phyloP scores from a whole-genome alignment of 768 basidiomycete genomes.

The Porphyrellus cyaneotinctus region DNA sequence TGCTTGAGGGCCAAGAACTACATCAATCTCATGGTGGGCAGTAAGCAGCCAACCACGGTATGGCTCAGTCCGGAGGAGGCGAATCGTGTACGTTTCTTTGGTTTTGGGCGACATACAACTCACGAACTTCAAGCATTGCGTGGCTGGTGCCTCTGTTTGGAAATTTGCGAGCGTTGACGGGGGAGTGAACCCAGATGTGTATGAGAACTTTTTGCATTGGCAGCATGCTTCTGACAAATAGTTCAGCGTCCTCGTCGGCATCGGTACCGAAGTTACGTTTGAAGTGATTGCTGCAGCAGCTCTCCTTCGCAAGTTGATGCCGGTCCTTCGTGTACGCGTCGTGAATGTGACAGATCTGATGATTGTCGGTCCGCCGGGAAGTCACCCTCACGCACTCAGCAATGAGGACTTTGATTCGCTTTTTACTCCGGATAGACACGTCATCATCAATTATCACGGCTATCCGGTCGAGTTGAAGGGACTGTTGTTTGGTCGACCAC shows the following conservation, averaged over 20 bases:
- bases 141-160: conserved; percentile 87
- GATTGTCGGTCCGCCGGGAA: conserved; percentile 65
- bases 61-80: conserved; percentile 78
- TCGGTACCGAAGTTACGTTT: conserved; percentile 85
- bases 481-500: conserved; percentile 53
- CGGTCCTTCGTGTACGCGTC: conserved; percentile 75
- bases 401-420: conserved; percentile 60
- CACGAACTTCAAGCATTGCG: conserved; percentile 56
- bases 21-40: conserved; percentile 84
- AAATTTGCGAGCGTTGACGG: conserved; percentile 73
- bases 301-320: conserved; percentile 64
- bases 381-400: conserved; percentile 72
- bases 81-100: conserved; percentile 41
- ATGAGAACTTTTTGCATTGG: conserved; percentile 16
- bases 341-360: conserved; percentile 90
- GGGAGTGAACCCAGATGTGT: conserved; percentile 71
- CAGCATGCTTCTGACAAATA: conserved; percentile 1
- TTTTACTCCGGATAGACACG: conserved; percentile 64
- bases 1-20: conserved; percentile 83
- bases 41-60: conserved; percentile 78
- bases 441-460: conserved; percentile 85
- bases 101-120: neutral
- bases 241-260: conserved; percentile 70
- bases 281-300: conserved; percentile 86
- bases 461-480: conserved; percentile 72